These are phyloP conservation scores for Pseudonitzschia multiseries DNA, from an alignment of 108 stramenopile genomes.

Conservation along the genomic window DNA sequence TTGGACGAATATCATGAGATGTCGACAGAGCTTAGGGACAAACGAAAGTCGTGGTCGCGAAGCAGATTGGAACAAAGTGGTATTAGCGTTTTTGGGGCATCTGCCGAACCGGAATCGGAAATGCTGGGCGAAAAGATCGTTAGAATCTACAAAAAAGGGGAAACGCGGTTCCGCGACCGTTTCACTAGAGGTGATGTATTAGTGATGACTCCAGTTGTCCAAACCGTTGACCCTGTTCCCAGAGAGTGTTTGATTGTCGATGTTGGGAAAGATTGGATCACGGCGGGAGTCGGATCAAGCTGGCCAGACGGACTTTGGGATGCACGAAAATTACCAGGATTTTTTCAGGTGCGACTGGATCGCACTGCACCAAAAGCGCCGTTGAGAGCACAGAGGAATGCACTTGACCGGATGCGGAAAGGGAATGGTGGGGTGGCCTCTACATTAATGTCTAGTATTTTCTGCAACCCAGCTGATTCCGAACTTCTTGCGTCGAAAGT, in stretches of 20 bases:
- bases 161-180: neutral
- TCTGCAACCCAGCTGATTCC: neutral
- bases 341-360: slow-evolving; percentile 61
- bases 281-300: slow-evolving; percentile 47
- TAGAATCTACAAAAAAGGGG: slow-evolving; percentile 20
- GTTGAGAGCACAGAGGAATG: slow-evolving; percentile 47
- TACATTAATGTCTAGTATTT: slow-evolving; percentile 6
- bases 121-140: slow-evolving; percentile 75
- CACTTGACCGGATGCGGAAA: slow-evolving; percentile 45
- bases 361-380: slow-evolving; percentile 41
- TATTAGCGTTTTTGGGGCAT: slow-evolving; percentile 44
- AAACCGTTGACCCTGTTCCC: slow-evolving; percentile 12
- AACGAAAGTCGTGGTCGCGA: slow-evolving; percentile 39
- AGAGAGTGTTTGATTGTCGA: slow-evolving; percentile 62
- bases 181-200: slow-evolving; percentile 48
- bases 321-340: slow-evolving; percentile 46
- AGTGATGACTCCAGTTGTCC: slow-evolving; percentile 39
- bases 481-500: slow-evolving; percentile 11
- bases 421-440: slow-evolving; percentile 45
- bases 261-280: slow-evolving; percentile 52
- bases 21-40: slow-evolving; percentile 29
- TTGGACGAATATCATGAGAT: slow-evolving; percentile 43
- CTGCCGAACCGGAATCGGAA: slow-evolving; percentile 62
- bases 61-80: slow-evolving; percentile 53
- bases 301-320: slow-evolving; percentile 73